Evolutionary conservation across 768 basidiomycete genomes (phyloP).

Genomic region (Mycena kentingensis): DNA sequence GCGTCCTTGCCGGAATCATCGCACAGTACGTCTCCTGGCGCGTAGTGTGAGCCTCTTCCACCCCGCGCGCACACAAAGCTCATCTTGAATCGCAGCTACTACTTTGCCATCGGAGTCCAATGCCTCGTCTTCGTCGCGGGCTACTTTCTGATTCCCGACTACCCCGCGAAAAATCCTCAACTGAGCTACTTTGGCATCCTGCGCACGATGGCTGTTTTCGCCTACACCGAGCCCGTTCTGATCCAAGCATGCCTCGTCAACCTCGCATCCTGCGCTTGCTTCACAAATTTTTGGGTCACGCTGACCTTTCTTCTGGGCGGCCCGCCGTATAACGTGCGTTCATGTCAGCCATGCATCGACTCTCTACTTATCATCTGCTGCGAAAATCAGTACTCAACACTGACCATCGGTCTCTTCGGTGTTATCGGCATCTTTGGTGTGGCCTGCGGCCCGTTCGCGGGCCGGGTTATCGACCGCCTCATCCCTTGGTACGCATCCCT

Average conservation of each 20-base stretch:
- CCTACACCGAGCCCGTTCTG: conserved; percentile 76
- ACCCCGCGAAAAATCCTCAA: conserved; percentile 71
- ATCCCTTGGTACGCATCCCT: conserved; percentile 80
- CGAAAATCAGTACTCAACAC: neutral
- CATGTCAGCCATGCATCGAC: neutral
- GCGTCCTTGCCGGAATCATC: conserved; percentile 75
- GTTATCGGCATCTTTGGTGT: conserved; percentile 75
- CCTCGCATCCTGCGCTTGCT: conserved; percentile 60
- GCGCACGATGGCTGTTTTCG: conserved; percentile 75
- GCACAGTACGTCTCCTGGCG: conserved; percentile 72
- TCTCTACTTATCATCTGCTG: neutral
- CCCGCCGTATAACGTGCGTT: conserved; percentile 69
- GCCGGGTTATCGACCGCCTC: conserved; percentile 66
- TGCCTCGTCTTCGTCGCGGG: conserved; percentile 54
- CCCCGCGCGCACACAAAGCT: neutral
- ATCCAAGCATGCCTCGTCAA: conserved; percentile 69
- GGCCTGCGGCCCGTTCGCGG: conserved; percentile 66
- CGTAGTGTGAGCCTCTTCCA: conserved; percentile 42
- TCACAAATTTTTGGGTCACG: conserved; percentile 69
- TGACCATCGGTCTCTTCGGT: conserved; percentile 68
- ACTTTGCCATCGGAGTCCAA: conserved; percentile 73
- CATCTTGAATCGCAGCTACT: conserved; percentile 44
- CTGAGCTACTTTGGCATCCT: conserved; percentile 70
- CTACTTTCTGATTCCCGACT: conserved; percentile 77
- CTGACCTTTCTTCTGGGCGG: conserved; percentile 82